A percentile compares a stretch with the other conserved stretches of the same genome.
phyloP scores from a whole-genome alignment of 2,329 filamentous ascomycete species.

The Aspergillus bombycis region DNA sequence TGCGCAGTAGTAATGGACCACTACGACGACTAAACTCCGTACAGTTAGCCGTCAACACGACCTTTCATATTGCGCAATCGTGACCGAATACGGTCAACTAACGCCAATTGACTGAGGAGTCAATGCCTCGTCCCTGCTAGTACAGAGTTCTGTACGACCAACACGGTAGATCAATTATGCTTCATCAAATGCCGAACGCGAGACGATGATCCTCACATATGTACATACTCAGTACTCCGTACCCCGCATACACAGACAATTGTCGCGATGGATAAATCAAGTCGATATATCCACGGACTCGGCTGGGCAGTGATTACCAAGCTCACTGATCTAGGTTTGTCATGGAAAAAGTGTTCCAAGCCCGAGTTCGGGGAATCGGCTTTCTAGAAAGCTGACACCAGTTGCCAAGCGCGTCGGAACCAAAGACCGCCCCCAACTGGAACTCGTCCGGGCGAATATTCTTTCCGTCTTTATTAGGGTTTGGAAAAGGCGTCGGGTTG shows the following conservation, averaged over 20 bases:
- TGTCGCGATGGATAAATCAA: not conserved
- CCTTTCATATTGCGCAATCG: too few species aligned
- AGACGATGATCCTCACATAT: not conserved
- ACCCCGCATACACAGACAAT: not conserved
- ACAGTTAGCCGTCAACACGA: not conserved
- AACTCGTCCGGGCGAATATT: not conserved
- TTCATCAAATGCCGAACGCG: not conserved
- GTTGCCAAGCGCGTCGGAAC: conserved; percentile 4
- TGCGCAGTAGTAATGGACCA: too few species aligned
- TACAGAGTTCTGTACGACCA: not conserved
- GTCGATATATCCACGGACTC: not conserved
- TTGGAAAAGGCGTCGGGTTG: not conserved
- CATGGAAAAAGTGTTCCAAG: not conserved
- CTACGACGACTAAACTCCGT: not conserved
- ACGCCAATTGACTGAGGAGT: too few species aligned
- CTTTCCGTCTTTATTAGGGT: not conserved
- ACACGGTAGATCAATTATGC: not conserved
- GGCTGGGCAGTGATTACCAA: not conserved
- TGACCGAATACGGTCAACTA: too few species aligned
- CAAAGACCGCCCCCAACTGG: not conserved
- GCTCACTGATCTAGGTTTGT: not conserved
- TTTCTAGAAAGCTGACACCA: not conserved
- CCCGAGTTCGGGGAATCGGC: not conserved
- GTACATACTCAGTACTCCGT: not conserved
- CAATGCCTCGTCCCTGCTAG: too few species aligned